Conservation (phyloP, 352 stramenopile species). For the Phytophthora multivora region DNA sequence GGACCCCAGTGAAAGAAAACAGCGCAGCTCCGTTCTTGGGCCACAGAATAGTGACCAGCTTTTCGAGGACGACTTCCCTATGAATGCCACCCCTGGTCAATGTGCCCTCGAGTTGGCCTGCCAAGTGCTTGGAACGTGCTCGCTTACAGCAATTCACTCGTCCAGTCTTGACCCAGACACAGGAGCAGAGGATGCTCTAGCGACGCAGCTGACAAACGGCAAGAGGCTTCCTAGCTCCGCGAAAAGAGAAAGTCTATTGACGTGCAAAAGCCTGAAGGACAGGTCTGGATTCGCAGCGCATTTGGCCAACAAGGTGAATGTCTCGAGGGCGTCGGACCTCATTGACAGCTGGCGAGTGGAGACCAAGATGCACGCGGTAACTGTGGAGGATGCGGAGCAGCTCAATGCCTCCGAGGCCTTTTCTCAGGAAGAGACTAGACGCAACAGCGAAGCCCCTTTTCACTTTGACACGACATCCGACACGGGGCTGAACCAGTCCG, state of each 20-base stretch:
- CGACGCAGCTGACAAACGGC: slow-evolving; percentile 18
- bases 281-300: slow-evolving; percentile 72
- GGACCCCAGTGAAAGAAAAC: slow-evolving; percentile 11
- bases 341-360: slow-evolving; percentile 80
- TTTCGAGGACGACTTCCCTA: slow-evolving; percentile 74
- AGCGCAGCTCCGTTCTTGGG: neutral
- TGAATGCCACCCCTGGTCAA: slow-evolving; percentile 70
- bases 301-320: slow-evolving; percentile 67
- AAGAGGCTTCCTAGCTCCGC: slow-evolving; percentile 26
- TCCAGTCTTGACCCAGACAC: slow-evolving; percentile 25
- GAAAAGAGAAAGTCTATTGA: slow-evolving; percentile 43
- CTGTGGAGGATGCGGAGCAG: slow-evolving; percentile 39
- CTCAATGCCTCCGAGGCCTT: slow-evolving; percentile 58
- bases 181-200: slow-evolving; percentile 9
- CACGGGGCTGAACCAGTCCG: slow-evolving; percentile 21
- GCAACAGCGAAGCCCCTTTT: slow-evolving; percentile 21
- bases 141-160: slow-evolving; percentile 45
- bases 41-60: slow-evolving; percentile 37
- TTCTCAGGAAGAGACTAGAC: slow-evolving; percentile 35
- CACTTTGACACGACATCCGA: slow-evolving; percentile 30
- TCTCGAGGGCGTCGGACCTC: slow-evolving; percentile 60
- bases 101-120: slow-evolving; percentile 68
- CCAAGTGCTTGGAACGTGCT: slow-evolving; percentile 74
- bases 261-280: slow-evolving; percentile 66
- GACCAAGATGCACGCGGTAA: slow-evolving; percentile 61